A percentile compares a stretch with the other conserved stretches of the same genome.
phyloP scores from a whole-genome alignment of 208 protist genomes.

The Trypanosoma cruzi region DNA sequence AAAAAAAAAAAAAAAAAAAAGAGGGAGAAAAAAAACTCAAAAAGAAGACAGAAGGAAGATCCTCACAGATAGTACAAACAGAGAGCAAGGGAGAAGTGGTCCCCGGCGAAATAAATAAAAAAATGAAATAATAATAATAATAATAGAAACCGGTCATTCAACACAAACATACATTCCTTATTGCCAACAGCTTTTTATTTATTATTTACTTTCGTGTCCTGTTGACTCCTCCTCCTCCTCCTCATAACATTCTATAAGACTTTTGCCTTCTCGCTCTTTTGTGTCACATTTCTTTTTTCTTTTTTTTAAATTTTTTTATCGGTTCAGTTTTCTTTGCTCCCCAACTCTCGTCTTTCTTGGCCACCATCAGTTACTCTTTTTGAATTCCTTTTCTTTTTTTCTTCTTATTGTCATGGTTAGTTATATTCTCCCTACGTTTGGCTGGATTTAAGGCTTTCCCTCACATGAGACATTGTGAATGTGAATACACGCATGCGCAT shows the following conservation, averaged over 20 bases:
- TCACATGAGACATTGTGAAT: background rate
- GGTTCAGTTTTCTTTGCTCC: background rate
- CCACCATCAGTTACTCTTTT: background rate
- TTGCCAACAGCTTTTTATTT: background rate
- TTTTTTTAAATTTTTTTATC: too few relatives aligned
- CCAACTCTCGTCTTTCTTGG: background rate
- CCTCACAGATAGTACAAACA: conserved; percentile 3
- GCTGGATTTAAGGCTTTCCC: background rate
- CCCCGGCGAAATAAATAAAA: background rate
- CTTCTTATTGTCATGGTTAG: background rate
- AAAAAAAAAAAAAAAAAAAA: conserved; percentile 15
- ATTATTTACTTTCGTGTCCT: conserved; percentile 1
- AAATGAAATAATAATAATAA: too few relatives aligned
- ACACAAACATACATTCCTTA: background rate
- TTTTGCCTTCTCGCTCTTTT: background rate
- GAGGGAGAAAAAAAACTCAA: conserved; percentile 15
- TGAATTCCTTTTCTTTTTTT: background rate
- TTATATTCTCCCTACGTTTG: background rate
- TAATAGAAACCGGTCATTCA: background rate
- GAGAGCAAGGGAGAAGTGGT: conserved; percentile 5
- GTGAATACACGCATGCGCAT: background rate
- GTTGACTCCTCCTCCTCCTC: background rate
- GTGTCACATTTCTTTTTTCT: background rate
- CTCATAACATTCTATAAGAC: background rate
- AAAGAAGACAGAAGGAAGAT: conserved; percentile 13